Conservation (phyloP, 768 basidiomycete genomes). For the Amylocystis lapponica region DNA sequence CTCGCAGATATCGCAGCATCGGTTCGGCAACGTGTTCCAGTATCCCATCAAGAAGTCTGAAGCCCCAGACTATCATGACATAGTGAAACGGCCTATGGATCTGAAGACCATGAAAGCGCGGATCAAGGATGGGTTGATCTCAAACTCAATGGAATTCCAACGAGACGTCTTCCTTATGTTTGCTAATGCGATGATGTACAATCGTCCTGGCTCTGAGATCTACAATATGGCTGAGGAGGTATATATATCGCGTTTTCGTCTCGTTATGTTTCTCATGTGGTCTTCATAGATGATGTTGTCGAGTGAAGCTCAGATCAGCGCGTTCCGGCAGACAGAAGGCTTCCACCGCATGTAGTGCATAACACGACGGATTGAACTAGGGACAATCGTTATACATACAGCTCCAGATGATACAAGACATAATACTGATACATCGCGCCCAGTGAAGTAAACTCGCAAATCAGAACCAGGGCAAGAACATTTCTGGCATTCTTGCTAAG, state of each 20-base stretch:
- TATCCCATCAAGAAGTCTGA: slow-evolving; percentile 85
- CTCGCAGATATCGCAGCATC: slow-evolving; percentile 76
- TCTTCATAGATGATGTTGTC: slow-evolving; percentile 65
- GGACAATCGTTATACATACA: slow-evolving; percentile 5
- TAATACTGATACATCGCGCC: background rate
- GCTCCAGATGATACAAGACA: slow-evolving; percentile 7
- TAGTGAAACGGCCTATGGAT: slow-evolving; percentile 94
- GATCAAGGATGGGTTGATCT: slow-evolving; percentile 78
- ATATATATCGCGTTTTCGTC: slow-evolving; percentile 23
- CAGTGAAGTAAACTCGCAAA: background rate
- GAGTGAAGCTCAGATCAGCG: slow-evolving; percentile 59
- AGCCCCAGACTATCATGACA: slow-evolving; percentile 87
- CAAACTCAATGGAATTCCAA: slow-evolving; percentile 81
- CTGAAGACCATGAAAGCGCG: slow-evolving; percentile 87
- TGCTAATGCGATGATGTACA: slow-evolving; percentile 97
- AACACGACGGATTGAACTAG: too few species aligned
- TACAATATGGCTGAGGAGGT: slow-evolving; percentile 90
- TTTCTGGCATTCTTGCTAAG: slow-evolving; percentile 80
- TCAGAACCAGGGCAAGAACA: slow-evolving; percentile 83
- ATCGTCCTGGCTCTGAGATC: slow-evolving; percentile 81
- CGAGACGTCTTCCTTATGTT: slow-evolving; percentile 92
- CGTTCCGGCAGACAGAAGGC: slow-evolving; percentile 75
- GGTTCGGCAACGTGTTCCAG: slow-evolving; percentile 86
- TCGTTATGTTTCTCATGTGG: slow-evolving; percentile 1
- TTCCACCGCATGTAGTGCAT: slow-evolving; percentile 27